Evolutionary conservation across 2,329 filamentous ascomycete genomes (phyloP).

Genomic region (Trichoderma semiorbis): DNA sequence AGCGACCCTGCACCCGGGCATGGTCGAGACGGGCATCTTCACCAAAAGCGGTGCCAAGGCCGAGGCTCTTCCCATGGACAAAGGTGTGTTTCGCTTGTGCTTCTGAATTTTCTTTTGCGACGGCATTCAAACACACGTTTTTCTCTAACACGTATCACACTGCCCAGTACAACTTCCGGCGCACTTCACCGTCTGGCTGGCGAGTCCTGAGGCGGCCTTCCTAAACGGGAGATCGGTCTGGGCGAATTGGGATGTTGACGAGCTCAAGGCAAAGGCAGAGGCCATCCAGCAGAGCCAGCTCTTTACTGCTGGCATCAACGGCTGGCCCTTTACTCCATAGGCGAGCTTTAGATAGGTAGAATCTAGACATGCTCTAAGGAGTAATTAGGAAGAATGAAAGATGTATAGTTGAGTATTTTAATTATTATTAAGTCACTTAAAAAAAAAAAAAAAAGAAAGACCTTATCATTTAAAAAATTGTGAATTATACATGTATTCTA

Average conservation of each 20-base stretch:
- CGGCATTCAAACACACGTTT: neutral
- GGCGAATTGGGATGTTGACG: constrained; percentile 50
- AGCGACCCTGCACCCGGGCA: constrained; percentile 25
- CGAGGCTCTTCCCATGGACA: constrained; percentile 24
- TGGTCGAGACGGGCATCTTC: constrained; percentile 26
- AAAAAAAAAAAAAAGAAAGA: neutral
- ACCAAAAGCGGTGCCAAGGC: constrained; percentile 23
- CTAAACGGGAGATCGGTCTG: constrained; percentile 45
- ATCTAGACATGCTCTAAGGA: neutral
- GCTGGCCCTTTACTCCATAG: constrained; percentile 14
- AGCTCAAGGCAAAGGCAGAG: constrained; percentile 37
- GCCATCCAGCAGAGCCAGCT: constrained; percentile 8
- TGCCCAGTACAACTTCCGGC: constrained; percentile 32
- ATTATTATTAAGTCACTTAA: neutral
- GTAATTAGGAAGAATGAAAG: neutral
- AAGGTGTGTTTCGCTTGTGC: constrained; percentile 16
- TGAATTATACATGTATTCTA: neutral
- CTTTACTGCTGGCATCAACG: constrained; percentile 8
- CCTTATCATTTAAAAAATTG: neutral
- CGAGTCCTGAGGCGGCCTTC: constrained; percentile 44
- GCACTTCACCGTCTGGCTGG: constrained; percentile 43
- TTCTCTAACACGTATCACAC: neutral
- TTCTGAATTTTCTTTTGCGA: neutral
- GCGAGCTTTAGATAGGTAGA: neutral
- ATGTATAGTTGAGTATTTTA: neutral